Percentiles rank a stretch among this genome's conserved stretches.
Conservation (phyloP, 2,329 filamentous ascomycete species). For the Hypocreales sp. region DNA sequence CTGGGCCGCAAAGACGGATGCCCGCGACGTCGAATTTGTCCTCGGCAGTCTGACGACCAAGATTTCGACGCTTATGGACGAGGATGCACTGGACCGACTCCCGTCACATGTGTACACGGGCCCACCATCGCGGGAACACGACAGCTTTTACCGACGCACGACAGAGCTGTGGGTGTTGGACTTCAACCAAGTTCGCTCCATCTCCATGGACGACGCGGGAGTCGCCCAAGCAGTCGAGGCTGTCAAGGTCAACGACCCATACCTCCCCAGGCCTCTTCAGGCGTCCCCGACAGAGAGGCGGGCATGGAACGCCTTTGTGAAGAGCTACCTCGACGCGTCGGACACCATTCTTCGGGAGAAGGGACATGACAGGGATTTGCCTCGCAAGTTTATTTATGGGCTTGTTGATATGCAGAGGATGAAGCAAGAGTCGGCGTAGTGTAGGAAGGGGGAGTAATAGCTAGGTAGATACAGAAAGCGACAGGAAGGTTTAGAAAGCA, state of each 20-base stretch:
- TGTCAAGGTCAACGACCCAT: slow-evolving; percentile 8
- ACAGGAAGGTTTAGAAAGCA: too few species aligned
- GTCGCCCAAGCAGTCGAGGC: slow-evolving; percentile 8
- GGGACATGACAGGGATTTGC: not conserved
- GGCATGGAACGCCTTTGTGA: slow-evolving; percentile 5
- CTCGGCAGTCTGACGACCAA: slow-evolving; percentile 8
- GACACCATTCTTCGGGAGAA: not conserved
- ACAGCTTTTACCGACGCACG: slow-evolving; percentile 5
- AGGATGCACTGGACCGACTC: not conserved
- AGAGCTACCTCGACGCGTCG: slow-evolving; percentile 1
- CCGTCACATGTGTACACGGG: not conserved
- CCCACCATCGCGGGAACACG: not conserved
- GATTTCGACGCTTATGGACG: not conserved
- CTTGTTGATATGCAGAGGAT: not conserved
- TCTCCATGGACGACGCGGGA: slow-evolving; percentile 8
- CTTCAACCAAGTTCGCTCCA: slow-evolving; percentile 12
- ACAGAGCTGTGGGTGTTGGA: slow-evolving; percentile 14
- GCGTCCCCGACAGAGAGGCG: slow-evolving; percentile 1
- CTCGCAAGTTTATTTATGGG: not conserved
- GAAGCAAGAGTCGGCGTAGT: too few species aligned
- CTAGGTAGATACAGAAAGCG: too few species aligned
- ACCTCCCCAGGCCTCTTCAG: slow-evolving; percentile 7
- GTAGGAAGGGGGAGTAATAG: too few species aligned
- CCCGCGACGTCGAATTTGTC: slow-evolving; percentile 16
- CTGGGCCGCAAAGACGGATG: slow-evolving; percentile 14